Evolutionary conservation across 192 early-diverging fungal genomes (phyloP).

Genomic region (Backusella australiensis): DNA sequence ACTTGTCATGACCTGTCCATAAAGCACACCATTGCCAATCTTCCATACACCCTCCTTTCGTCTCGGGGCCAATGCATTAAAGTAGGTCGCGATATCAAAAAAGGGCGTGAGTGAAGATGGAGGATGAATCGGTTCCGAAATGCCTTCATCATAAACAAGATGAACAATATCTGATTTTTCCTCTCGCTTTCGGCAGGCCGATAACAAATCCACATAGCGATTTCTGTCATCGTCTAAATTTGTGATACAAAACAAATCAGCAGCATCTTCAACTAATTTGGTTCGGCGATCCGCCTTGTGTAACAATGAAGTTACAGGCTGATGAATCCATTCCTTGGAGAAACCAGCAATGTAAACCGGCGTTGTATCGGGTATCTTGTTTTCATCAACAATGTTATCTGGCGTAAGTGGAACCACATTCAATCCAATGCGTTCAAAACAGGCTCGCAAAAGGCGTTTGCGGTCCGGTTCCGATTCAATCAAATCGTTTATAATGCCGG

Average conservation of each 20-base stretch:
- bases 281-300: background rate
- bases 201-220: background rate
- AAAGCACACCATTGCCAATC: conserved; percentile 77
- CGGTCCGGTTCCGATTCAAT: conserved; percentile 50
- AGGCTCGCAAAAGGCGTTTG: conserved; percentile 49
- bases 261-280: background rate
- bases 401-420: conserved; percentile 46
- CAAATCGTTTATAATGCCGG: conserved; percentile 48
- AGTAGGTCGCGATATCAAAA: conserved; percentile 57
- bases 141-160: background rate
- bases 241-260: conserved; percentile 2
- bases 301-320: background rate
- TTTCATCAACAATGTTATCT: conserved; percentile 21
- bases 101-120: conserved; percentile 48
- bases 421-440: conserved; percentile 66
- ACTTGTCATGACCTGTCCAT: conserved; percentile 71
- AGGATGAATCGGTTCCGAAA: conserved; percentile 31
- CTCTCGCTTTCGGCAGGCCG: background rate
- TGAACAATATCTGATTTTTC: background rate
- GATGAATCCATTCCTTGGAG: background rate
- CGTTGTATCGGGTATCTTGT: conserved; percentile 37
- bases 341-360: conserved; percentile 36
- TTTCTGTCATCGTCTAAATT: background rate
- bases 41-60: conserved; percentile 35
- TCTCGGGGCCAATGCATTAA: conserved; percentile 44